phyloP scores from a whole-genome alignment of 202 grass and related monocot species.

The Hordeum pubiflorum region DNA sequence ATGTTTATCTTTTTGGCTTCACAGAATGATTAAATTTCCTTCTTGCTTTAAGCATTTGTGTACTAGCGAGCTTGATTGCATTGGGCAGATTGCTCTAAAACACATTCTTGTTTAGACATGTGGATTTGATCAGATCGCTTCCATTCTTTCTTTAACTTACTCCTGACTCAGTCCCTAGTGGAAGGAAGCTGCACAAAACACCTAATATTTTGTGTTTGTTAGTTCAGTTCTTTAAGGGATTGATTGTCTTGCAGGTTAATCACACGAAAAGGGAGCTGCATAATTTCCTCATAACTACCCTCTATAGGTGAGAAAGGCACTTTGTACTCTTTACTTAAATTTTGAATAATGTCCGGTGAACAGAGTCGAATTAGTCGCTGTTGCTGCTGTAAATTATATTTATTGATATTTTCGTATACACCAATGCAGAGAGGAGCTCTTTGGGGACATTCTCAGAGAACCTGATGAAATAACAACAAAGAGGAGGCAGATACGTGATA shows the following conservation, averaged over 20 bases:
- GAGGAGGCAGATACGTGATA: slow-evolving; percentile 75
- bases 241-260: slow-evolving; percentile 75
- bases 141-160: not conserved
- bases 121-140: not conserved
- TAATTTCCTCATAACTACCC: slow-evolving; percentile 81
- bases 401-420: slow-evolving; percentile 1
- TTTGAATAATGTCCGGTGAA: not conserved
- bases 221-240: slow-evolving; percentile 12
- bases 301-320: slow-evolving; percentile 59
- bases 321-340: not conserved
- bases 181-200: not conserved
- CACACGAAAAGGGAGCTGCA: slow-evolving; percentile 93
- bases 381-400: not conserved
- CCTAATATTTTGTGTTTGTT: not conserved
- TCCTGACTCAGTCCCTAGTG: not conserved
- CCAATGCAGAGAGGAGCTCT: slow-evolving; percentile 56
- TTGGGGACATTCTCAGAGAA: slow-evolving; percentile 86
- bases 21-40: not conserved
- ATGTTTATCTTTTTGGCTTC: not conserved
- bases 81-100: not conserved
- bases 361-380: not conserved
- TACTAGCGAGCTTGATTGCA: slow-evolving; percentile 14
- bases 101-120: not conserved
- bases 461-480: slow-evolving; percentile 83
- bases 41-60: not conserved